Conservation (phyloP, 2,329 filamentous ascomycete genomes). For the Ceratocystiopsis minuta region DNA sequence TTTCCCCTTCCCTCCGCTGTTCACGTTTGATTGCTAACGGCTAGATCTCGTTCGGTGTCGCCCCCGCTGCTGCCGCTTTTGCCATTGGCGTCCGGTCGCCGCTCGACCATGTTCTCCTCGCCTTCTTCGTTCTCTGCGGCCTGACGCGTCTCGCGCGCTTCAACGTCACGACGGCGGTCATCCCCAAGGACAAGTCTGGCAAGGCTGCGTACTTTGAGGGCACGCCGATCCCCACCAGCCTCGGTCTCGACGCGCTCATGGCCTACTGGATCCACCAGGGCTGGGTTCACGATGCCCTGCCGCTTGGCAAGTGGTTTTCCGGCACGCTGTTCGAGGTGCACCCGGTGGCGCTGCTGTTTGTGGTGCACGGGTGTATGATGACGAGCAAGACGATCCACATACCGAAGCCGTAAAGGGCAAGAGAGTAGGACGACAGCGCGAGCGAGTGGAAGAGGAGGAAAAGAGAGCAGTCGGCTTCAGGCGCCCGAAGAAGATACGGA, state of each 20-base stretch:
- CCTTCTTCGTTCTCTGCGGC: constrained; percentile 87
- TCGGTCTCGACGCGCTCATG: constrained; percentile 69
- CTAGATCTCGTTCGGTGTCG: constrained; percentile 87
- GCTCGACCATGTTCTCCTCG: constrained; percentile 60
- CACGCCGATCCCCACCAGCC: constrained; percentile 81
- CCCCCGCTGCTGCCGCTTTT: constrained; percentile 76
- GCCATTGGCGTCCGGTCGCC: constrained; percentile 72
- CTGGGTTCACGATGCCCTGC: constrained; percentile 65
- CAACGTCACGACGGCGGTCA: constrained; percentile 80
- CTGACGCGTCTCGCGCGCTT: constrained; percentile 87
- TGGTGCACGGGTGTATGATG: constrained; percentile 86
- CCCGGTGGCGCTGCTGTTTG: constrained; percentile 62
- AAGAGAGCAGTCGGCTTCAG: too few species aligned
- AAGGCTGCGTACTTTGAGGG: constrained; percentile 96
- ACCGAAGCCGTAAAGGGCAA: constrained; percentile 54
- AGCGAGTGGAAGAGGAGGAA: constrained; percentile 1
- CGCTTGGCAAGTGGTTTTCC: constrained; percentile 48
- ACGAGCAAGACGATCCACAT: constrained; percentile 88
- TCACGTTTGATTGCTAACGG: neutral
- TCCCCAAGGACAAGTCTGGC: constrained; percentile 81
- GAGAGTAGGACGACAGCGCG: too few species aligned
- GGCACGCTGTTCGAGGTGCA: constrained; percentile 67
- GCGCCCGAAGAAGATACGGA: too few species aligned
- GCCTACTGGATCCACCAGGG: constrained; percentile 72
- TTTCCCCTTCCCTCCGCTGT: neutral